Evolutionary conservation across 2,329 filamentous ascomycete species (phyloP), one percentile per base, ranked within the genome.

Genomic region (Grosmannia clavigera): DNA sequence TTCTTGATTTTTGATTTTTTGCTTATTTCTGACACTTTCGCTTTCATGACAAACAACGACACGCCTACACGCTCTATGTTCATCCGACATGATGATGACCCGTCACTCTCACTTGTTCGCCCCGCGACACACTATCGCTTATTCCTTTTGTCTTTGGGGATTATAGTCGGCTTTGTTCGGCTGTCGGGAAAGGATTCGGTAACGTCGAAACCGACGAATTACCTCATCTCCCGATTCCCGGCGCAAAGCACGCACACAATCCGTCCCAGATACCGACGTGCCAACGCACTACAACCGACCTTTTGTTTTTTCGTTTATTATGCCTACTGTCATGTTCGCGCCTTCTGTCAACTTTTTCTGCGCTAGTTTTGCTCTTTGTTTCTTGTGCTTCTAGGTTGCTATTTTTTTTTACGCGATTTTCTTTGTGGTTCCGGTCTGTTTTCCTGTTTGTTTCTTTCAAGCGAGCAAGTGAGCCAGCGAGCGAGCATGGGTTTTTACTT

Each of bases 1-100:
- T 22, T 59, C 66, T 69, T 54, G 40, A 3, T 55, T 29, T 16
- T 54, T 38, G 12, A 58, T 67, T 68, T 66, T 59, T 25, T 54
- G 46, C 9, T 55, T 29, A 63, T 63, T 62, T 59, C 54, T 55
- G 25, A 31, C 16, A 43, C 38, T 22, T 50, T 33, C 33, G 27
- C 27, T 46, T 31, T 5, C 33, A 22, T 14, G 31, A 40, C 35
- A 35, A 35, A n/a, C 16, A 33, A 31, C 33, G 22, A 55, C 27
- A 27, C 51, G 58, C 51, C 50, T 35, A 33, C 22, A 27, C 58
- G 58, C 51, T 50, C 29, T 16, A 22, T 25, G 27, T 31, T 25
- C 38, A 29, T 48, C 5, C 5, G 25, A 29, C 22, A 29, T 14
- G 25, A 53, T 12, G 22, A 52, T 48, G 25, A 43, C 48, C 46